These are phyloP conservation scores for Solanum gracilifrons DNA, from an alignment of 257 asterid genomes.

Conservation along the genomic window DNA sequence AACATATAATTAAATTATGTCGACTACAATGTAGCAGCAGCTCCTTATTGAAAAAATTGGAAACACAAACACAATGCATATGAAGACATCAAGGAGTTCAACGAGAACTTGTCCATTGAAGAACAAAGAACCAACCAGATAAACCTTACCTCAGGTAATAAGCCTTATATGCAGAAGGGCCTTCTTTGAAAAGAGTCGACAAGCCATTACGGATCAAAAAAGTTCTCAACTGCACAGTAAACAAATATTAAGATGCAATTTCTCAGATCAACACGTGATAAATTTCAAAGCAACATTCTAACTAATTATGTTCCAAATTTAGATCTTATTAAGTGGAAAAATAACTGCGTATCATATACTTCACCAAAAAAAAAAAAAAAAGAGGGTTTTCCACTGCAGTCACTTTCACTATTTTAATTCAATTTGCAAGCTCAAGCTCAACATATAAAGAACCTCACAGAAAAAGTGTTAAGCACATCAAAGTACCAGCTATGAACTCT, in stretches of 20 bases:
- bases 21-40: background rate
- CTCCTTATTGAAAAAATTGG: background rate
- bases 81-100: background rate
- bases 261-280: background rate
- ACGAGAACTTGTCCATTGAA: background rate
- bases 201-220: constrained; percentile 92
- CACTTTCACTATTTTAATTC: background rate
- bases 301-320: background rate
- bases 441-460: background rate
- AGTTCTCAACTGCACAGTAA: constrained; percentile 60
- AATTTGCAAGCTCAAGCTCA: background rate
- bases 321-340: background rate
- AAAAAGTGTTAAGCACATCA: background rate
- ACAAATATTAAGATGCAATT: background rate
- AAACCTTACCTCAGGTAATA: constrained; percentile 66
- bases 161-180: constrained; percentile 81
- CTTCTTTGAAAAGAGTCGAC: constrained; percentile 79
- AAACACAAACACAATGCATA: background rate
- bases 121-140: constrained; percentile 1
- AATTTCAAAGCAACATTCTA: background rate
- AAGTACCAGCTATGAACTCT: background rate
- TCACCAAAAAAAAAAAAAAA: background rate
- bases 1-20: background rate
- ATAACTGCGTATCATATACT: background rate
- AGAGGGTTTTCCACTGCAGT: background rate